Evolutionary conservation across 2,329 filamentous ascomycete genomes (phyloP).

Genomic region (Epichloe sibirici): DNA sequence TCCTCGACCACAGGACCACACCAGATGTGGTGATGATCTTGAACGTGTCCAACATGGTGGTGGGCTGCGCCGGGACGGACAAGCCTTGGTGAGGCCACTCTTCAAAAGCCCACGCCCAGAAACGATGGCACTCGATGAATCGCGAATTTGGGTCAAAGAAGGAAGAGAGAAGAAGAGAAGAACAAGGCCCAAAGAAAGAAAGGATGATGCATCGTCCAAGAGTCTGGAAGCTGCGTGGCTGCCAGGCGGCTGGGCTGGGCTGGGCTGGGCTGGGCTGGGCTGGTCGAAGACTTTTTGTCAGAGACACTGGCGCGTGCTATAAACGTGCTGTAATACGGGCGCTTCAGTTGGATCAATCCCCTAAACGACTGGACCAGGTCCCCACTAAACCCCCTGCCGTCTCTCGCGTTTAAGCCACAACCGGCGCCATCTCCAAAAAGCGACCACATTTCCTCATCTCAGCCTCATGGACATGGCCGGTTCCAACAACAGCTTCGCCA

Average conservation of each 20-base stretch:
- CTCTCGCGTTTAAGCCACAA: no score
- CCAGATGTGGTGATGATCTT: constrained; percentile 93
- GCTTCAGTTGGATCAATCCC: no score
- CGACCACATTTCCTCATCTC: constrained; percentile 25
- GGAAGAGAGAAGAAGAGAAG: not conserved
- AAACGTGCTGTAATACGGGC: no score
- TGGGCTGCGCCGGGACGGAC: constrained; percentile 1
- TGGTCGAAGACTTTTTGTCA: no score
- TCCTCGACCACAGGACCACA: constrained; percentile 91
- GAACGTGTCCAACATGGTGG: constrained; percentile 82
- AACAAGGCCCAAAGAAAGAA: not conserved
- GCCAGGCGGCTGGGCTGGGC: not conserved
- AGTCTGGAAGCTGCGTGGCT: not conserved
- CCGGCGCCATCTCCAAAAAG: constrained; percentile 12
- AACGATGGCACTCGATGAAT: not conserved
- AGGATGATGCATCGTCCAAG: not conserved
- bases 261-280: no score
- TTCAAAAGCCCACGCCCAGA: not conserved
- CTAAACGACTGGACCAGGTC: no score
- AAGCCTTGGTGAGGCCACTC: not conserved
- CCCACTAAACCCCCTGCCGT: no score
- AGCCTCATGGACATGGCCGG: constrained; percentile 5
- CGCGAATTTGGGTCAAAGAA: not conserved
- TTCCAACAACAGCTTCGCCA: not conserved
- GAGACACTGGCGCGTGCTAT: no score